Percentiles rank a stretch among this genome's conserved stretches.
Evolutionary conservation across 176 grass and related monocot species (phyloP).

Genomic region (Tillandsia leiboldiana): DNA sequence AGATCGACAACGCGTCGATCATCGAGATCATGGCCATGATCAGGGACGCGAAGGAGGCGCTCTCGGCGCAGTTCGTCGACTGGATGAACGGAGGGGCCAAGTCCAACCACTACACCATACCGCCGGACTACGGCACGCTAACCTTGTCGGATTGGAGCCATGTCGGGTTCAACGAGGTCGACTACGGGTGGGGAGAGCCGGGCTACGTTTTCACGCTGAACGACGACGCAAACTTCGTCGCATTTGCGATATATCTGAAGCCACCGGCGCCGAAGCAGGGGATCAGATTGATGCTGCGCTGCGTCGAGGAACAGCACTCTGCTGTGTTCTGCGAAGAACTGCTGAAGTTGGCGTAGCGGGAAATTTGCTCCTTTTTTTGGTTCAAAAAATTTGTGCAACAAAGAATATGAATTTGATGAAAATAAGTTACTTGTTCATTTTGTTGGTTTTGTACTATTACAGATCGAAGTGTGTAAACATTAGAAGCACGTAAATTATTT

Average conservation of each 20-base stretch:
- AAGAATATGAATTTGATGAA: too few species aligned
- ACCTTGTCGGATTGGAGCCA: slow-evolving; percentile 66
- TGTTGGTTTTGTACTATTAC: too few species aligned
- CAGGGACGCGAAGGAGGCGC: slow-evolving; percentile 38
- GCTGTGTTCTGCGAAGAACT: slow-evolving; percentile 39
- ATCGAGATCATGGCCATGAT: slow-evolving; percentile 33
- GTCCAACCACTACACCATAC: slow-evolving; percentile 42
- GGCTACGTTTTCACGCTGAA: slow-evolving; percentile 52
- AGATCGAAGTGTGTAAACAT: too few species aligned
- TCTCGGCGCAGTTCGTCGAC: slow-evolving; percentile 28
- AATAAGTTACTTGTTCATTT: too few species aligned
- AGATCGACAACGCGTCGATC: slow-evolving; percentile 29
- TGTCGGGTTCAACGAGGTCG: slow-evolving; percentile 56
- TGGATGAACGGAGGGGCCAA: slow-evolving; percentile 38
- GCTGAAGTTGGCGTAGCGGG: slow-evolving; percentile 37
- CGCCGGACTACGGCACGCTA: slow-evolving; percentile 52
- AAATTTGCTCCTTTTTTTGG: too few species aligned
- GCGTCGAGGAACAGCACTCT: slow-evolving; percentile 46
- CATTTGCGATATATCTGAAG: slow-evolving; percentile 48
- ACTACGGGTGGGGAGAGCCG: slow-evolving; percentile 54
- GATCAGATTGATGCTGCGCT: slow-evolving; percentile 53
- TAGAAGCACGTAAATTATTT: too few species aligned
- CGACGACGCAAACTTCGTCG: slow-evolving; percentile 41
- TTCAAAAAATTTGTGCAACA: too few species aligned
- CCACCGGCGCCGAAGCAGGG: slow-evolving; percentile 54